Base-by-base conservation (phyloP, 805 yeast genomes). In the Lachancea thermotolerans region DNA sequence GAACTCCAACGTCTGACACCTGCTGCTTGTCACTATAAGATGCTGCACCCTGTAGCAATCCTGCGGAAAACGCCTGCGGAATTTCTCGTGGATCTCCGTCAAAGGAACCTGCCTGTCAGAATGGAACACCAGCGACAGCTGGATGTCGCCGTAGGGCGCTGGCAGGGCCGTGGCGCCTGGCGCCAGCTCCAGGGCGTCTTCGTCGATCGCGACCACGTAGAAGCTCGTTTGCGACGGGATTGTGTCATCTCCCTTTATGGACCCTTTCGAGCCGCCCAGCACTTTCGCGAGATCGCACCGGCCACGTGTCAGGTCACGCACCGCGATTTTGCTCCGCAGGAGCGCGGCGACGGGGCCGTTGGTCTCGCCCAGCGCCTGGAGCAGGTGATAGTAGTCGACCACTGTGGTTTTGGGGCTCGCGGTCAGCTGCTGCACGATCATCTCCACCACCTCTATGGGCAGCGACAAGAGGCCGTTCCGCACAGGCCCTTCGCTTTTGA, bases 361-460 rank as follows among this genome's bases (percentile, higher is more conserved):
- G 12, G 35, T 11, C 10, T 29, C 14, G 14, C 39, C 45, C 16
- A 29, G 15, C 5, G 35, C 39, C 21, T 35, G 35, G 18, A 41
- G 35, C 39, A 33, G 29, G n/a, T 35, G 11, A 35, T 35, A 41
- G 29, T 41, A 41, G 35, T 41, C 45, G 30, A 35, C 33, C 14
- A 41, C 39, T 17, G 45, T 16, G 10, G 45, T 41, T 17, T 35
- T 35, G 8, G 45, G 36, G 17, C 31, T 30, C 4, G 35, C 10
- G 14, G 27, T 39, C 15, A 41, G 29, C 17, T 30, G 39, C 10
- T 35, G 14, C 11, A 41, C 11, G 4, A 41, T 41, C 39, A 35
- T 28, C 12, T 41, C 39, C 31, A 35, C 31, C 18, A 41, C 39
- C 18, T 41, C 45, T 8, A 35, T 17, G 11, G 45, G 45, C 39